Evolutionary conservation across 2,329 filamentous ascomycete genomes (phyloP), one percentile per base, ranked within the genome.

Genomic region (Claviceps purpurea): DNA sequence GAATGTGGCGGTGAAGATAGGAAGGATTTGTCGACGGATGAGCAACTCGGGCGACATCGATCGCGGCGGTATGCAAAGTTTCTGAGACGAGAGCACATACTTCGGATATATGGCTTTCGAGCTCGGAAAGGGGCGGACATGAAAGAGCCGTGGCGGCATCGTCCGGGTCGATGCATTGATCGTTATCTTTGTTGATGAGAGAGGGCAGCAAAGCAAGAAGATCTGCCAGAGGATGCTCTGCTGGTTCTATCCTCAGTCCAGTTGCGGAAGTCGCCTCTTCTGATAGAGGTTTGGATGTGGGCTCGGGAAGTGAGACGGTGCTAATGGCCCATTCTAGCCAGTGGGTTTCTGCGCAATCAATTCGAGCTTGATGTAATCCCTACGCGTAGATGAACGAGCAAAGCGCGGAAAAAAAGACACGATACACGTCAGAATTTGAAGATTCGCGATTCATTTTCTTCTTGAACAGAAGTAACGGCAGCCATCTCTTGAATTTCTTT

Each of bases 1-100:
- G 68, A 49, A 83, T 74, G 24, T 70, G 64, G 20, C 79, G 77
- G 65, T 82, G 79, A n/a, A 82, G 66, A 59, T 71, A 78, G 20
- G 76, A 77, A 0, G 76, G 68, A 61, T 78, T 78, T 1, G 73
- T 77, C 16, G 66, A 65, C 0, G 76, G 75, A 56, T 73, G 69
- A 3, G 70, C 62, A 38, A 77, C 66, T 41, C 76, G 72, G 1
- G 75, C 70, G 24, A 81, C 68, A 16, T 67, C 59, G 14, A 72
- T 65, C 26, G 78, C 77, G 14, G 72, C 70, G 1, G 68, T 60
- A 51, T 75, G 73, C 0, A 84, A 69, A n/a, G 68, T 66, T 0
- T 67, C 59, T 2, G 77, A 78, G 18, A 81, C 55, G 5, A 79
- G 64, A 2, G 64, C 59, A 1, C 70, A 64, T 18, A 83, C 66